Base-by-base conservation (phyloP, 495 filamentous ascomycete genomes). In the Penicillium manginii region DNA sequence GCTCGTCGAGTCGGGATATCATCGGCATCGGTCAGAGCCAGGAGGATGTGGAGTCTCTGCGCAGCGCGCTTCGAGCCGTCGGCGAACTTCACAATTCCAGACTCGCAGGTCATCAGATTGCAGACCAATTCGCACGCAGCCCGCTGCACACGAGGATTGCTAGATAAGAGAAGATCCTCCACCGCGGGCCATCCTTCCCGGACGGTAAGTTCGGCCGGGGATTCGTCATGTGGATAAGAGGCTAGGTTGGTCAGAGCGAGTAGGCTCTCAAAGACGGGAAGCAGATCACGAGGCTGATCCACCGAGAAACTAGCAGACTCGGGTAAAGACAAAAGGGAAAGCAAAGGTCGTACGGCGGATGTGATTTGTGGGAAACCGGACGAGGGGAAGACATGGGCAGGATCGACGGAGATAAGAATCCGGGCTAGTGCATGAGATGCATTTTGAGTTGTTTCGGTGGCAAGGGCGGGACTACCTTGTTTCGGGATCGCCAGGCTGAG, bases 181-280 rank as follows among this genome's bases (percentile, higher is more conserved):
- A 96, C 81, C 32, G 80, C 83, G 8, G 86, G 57, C 83, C 89
- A 92, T 11, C 86, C 85, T 37, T 81, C 76, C 29, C 89, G 86
- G 31, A 93, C 86, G 52, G 93, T 96, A 12, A 80, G 73, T 48
- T 84, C 81, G 5, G 90, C 81, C 1, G 89, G 86, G 11, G 87
- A 78, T 33, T 83, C 80, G 66, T 91, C 83, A 26, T 62, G 60
- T 17, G 88, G 83, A 15, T 86, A 85, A 0, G 91, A 93, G 1
- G 93, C 94, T 8, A 98, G 82, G 64, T 98, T 98, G 1, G 94
- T 97, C 29, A 98, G 83, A 2, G 94, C 96, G 55, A 98, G 85
- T 14, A 98, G 81, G 2, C 89, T 83, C 68, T 98, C 94, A 66
- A 97, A 98, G 3, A 88, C 84, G 0, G 93, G 91, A 7, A 97